Percentiles rank a stretch among this genome's conserved stretches.
Conservation (phyloP, 23 red algal genomes). For the Agarophyton chilense region DNA sequence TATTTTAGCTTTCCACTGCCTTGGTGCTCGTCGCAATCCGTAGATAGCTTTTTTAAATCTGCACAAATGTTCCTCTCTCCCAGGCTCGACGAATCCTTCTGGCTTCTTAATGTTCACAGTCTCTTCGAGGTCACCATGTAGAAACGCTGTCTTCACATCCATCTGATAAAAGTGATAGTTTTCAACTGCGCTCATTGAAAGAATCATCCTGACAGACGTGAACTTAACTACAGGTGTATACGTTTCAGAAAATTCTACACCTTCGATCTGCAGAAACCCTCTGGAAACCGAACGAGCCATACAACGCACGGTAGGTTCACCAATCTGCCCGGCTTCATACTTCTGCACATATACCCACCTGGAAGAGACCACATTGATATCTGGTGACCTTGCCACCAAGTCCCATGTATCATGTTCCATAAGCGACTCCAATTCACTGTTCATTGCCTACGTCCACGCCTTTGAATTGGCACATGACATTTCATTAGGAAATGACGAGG, state of each 20-base stretch:
- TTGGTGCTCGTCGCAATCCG: no score
- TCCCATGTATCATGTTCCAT: constrained; percentile 38
- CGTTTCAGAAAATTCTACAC: constrained; percentile 17
- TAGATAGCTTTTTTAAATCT: no score
- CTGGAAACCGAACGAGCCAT: constrained; percentile 12
- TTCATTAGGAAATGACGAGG: constrained; percentile 12
- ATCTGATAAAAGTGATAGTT: no score
- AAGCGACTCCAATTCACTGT: constrained; percentile 22
- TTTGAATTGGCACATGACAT: not conserved
- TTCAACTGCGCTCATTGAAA: not conserved
- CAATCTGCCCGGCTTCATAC: not conserved
- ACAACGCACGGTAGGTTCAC: not conserved
- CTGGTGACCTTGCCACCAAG: constrained; percentile 5
- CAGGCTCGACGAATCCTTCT: not conserved
- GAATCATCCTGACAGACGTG: constrained; percentile 22
- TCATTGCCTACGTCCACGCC: constrained; percentile 19
- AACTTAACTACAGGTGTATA: constrained; percentile 58
- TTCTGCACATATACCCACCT: constrained; percentile 18
- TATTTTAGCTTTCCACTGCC: constrained; percentile 29
- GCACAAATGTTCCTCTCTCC: constrained; percentile 1
- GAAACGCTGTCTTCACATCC: constrained; percentile 52
- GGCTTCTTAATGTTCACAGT: constrained; percentile 54
- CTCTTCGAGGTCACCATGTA: constrained; percentile 50
- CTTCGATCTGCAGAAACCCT: constrained; percentile 14
- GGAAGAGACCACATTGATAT: not conserved